phyloP scores from a whole-genome alignment of 495 filamentous ascomycete species.

The Copromyces sp. region DNA sequence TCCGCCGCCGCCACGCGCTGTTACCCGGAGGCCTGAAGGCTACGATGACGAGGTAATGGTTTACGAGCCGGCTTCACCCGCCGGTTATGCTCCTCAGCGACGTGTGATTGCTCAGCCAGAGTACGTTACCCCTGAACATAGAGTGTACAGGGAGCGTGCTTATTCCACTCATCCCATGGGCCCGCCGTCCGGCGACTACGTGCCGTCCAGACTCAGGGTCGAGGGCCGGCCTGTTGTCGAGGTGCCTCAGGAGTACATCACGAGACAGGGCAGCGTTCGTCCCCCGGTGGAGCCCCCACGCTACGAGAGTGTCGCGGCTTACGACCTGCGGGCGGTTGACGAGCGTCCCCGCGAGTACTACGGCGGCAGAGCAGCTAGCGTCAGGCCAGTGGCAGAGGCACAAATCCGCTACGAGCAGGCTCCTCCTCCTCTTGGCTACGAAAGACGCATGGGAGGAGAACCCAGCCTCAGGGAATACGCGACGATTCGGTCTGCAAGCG shows the following conservation, averaged over 20 bases:
- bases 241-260: slow-evolving; percentile 41
- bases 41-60: slow-evolving; percentile 38
- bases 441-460: slow-evolving; percentile 42
- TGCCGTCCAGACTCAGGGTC: slow-evolving; percentile 25
- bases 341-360: slow-evolving; percentile 37
- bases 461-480: slow-evolving; percentile 13
- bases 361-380: slow-evolving; percentile 43
- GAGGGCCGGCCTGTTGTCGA: slow-evolving; percentile 27
- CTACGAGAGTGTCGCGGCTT: slow-evolving; percentile 8
- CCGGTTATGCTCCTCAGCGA: slow-evolving; percentile 29
- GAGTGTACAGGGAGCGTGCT: slow-evolving; percentile 43
- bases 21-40: slow-evolving; percentile 41
- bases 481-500: slow-evolving; percentile 17
- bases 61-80: slow-evolving; percentile 31
- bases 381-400: slow-evolving; percentile 37
- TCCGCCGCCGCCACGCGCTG: slow-evolving; percentile 30
- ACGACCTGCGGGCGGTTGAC: slow-evolving; percentile 24
- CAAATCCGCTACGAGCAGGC: slow-evolving; percentile 41
- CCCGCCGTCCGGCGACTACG: slow-evolving; percentile 33
- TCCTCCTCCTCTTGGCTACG: slow-evolving; percentile 19
- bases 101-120: slow-evolving; percentile 47
- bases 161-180: slow-evolving; percentile 31
- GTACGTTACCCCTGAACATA: slow-evolving; percentile 31
- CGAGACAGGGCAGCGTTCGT: slow-evolving; percentile 48
- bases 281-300: slow-evolving; percentile 22